Base-by-base conservation (phyloP, 768 basidiomycete species). In the Pleurotus cornucopiae region DNA sequence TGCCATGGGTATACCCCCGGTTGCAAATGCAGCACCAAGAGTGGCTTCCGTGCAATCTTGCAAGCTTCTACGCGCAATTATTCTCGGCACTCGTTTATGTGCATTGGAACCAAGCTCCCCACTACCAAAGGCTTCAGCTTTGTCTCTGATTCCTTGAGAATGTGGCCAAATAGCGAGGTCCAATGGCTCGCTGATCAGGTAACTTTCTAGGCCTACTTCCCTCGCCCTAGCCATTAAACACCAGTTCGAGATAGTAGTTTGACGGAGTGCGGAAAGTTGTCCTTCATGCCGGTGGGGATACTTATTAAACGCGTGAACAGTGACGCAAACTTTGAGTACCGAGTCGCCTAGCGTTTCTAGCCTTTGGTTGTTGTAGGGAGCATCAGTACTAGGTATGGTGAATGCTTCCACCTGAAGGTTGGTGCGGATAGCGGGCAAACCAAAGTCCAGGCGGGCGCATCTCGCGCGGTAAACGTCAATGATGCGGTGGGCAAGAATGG, bases 1-100 rank as follows among this genome's bases (percentile, higher is more conserved):
- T 1, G 88, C 83, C 76, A 83, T 81, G 7, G 77, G 68, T 38
- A 93, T 82, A 0, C 91, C 89, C 3, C 91, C 93, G 2, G 81
- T 75, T 13, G 85, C 60, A 61, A 86, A 94, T 23, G 83, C 81
- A 2, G 89, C 92, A 9, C 91, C 94, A 3, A 95, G 71, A 4
- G 84, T 76, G 0, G 94, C 88, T 66, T 95, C 94, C 84, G 93
- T 89, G 64, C 88, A 92, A 64, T 95, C 93, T 64, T 91, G 89
- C 59, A 95, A 69, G 62, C 88, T 85, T 55, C 90, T 72, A 23
- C 89, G 77, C 3, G 86, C 82, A 56, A 85, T 81, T 38, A 69
- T 69, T 37, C 86, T 78, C 53, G 53, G 60, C n/a, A 74, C 74
- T 45, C 57, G 69, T 45, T 76, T 69, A 18, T 43, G 46, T 7